Conservation (phyloP, 2,329 filamentous ascomycete species). For the Fusarium clavum region DNA sequence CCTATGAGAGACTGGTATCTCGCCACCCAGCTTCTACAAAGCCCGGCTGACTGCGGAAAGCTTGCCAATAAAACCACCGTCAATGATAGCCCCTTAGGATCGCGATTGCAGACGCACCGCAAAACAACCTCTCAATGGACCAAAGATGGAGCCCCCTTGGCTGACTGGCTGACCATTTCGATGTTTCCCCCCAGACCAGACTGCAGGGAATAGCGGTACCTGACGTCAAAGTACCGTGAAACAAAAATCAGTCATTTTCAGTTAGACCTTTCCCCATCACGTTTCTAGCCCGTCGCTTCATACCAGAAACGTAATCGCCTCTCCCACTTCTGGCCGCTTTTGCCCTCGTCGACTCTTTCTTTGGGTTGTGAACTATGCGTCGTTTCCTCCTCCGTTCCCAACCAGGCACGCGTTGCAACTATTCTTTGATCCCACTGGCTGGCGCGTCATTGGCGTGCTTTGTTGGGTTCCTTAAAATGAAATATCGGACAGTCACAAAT, state of each 20-base stretch:
- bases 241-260: constrained; percentile 37
- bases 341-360: constrained; percentile 41
- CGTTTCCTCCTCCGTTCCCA: constrained; percentile 32
- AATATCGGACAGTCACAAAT: constrained; percentile 7
- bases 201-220: constrained; percentile 24
- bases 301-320: constrained; percentile 46
- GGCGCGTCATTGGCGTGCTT: constrained; percentile 25
- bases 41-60: neutral
- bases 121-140: constrained; percentile 19
- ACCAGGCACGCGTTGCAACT: constrained; percentile 39
- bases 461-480: neutral
- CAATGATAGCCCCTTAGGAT: constrained; percentile 30
- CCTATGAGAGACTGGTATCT: constrained; percentile 13
- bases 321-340: constrained; percentile 44
- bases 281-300: constrained; percentile 40
- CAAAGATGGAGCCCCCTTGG: neutral
- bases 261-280: constrained; percentile 39
- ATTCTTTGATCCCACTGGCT: constrained; percentile 21
- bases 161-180: constrained; percentile 29
- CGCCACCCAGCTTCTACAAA: neutral
- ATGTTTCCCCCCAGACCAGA: constrained; percentile 27
- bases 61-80: constrained; percentile 21
- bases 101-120: constrained; percentile 24
- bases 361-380: constrained; percentile 33
- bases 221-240: constrained; percentile 37